Base-by-base conservation (phyloP, 2,329 filamentous ascomycete species). In the Aureobasidium sp. region DNA sequence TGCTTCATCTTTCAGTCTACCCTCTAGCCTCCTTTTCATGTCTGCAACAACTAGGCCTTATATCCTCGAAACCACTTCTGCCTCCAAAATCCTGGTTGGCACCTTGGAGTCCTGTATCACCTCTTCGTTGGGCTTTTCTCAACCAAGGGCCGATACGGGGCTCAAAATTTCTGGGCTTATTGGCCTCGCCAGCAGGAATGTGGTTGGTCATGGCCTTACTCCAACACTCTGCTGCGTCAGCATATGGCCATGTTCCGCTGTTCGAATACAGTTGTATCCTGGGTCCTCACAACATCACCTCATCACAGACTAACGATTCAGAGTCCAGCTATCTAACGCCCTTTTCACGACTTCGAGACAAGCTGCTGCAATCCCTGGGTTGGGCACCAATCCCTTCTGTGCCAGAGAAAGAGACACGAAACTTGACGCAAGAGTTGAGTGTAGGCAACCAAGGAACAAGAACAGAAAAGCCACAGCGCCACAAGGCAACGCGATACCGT, bases 101-200 rank as follows among this genome's bases (percentile, higher is more conserved):
- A 21, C 55, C 61, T 21, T 63, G 61, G 61, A 51, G 51, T 29
- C 27, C 55, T 21, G 21, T 32, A 9, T 63, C 61, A 10, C 61
- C 61, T n/a, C 25, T 63, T 1, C 47, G 39, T 16, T 63, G 61
- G 61, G 55, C 61, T 1, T 37, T 50, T 3, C 14, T 39, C n/a
- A 6, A 25, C 16, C n/a, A 29, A 4, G 9, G 13, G 2, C 10
- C 51, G 7, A n/a, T 29, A 2, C 1, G 27, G 7, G n/a, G 16
- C 1, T 59, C 45, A 16, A 36, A 34, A 1, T 7, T 49, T 6
- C 21, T 36, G 14, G 16, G 41, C n/a, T 27, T 61, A 2, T 21
- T 61, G 5, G 25, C 49, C 14, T 61, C 59, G 4, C 59, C 59
- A 27, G 50, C 59, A 36, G 27, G 10, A 1, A 16, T 61, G 4